phyloP scores from a whole-genome alignment of 2,329 filamentous ascomycete genomes.

The Colletotrichum endophyticum region DNA sequence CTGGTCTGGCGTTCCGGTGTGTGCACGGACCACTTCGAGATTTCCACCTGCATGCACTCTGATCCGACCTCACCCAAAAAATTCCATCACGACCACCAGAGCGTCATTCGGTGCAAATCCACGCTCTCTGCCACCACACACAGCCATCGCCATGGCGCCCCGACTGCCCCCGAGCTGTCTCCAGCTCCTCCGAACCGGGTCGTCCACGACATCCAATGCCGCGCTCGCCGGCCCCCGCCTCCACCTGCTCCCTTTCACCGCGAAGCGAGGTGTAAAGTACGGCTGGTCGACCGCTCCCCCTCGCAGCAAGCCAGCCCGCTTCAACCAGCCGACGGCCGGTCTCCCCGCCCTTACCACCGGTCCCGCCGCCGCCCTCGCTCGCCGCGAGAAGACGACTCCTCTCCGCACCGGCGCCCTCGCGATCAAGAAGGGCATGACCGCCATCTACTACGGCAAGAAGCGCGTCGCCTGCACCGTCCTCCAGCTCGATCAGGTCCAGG shows the following conservation, averaged over 20 bases:
- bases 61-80: conserved; percentile 21
- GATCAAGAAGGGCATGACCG: conserved; percentile 95
- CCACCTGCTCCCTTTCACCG: conserved; percentile 49
- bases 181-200: conserved; percentile 13
- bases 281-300: conserved; percentile 65
- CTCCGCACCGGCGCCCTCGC: conserved; percentile 82
- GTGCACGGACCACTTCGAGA: conserved; percentile 14
- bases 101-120: neutral
- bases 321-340: conserved; percentile 63
- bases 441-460: conserved; percentile 79
- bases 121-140: neutral
- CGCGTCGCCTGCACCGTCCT: conserved; percentile 89
- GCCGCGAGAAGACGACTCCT: conserved; percentile 63
- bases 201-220: conserved; percentile 7
- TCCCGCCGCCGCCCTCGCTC: conserved; percentile 64
- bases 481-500: conserved; percentile 91
- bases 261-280: conserved; percentile 57
- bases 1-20: neutral
- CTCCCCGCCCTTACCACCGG: conserved; percentile 62
- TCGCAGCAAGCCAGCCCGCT: conserved; percentile 57
- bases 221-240: conserved; percentile 28
- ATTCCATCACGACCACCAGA: conserved; percentile 11
- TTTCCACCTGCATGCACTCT: conserved; percentile 12
- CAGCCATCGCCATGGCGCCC: conserved; percentile 19
- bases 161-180: conserved; percentile 21